Evolutionary conservation across 106 monocot species (phyloP), one percentile per base, ranked within the genome.

Genomic region (Vanilla planifolia): DNA sequence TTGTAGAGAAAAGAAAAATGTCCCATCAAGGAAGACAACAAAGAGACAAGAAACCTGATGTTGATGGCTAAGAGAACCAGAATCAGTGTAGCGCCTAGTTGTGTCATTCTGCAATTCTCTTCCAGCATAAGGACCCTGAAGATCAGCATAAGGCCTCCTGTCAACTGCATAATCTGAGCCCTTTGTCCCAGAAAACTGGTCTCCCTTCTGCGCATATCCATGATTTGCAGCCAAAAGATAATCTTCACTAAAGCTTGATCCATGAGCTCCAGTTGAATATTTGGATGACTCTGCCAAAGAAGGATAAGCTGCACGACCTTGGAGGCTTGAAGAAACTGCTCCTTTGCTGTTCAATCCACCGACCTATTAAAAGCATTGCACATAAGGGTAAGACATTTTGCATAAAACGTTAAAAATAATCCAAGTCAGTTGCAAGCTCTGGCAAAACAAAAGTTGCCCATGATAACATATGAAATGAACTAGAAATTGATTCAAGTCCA

Each of bases 71-170:
- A 73, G 46, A 33, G 81, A 33, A 34, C 62, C 44, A 61, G 78
- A 48, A 70, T 94, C 93, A 37, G 75, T 14, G 28, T 79, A 88
- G 71, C 92, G 72, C 61, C 92, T 71, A 55, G 69, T 65, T 60
- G 68, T 36, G 60, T 95, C 94, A 64, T 55, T 65, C 21, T 67
- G 61, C 51, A 86, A 62, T 11, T 93, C 93, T 51, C 89, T 89
- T 46, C 85, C 75, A 55, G 67, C 24, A 72, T 73, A 86, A 63
- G 77, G 46, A 63, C 60, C 30, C 62, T 75, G 83, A 75, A 58
- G 77, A 16, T 94, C 89, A 60, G 61, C 69, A 75, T 79, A 96
- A 33, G 70, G 67, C 77, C 90, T 79, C 61, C 81, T 84, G 22
- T 90, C 90, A 15, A 77, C 39, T 42, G 84, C 23, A 73, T 78